Conservation (phyloP, 148 eudicot genomes). For the Drosera capensis region DNA sequence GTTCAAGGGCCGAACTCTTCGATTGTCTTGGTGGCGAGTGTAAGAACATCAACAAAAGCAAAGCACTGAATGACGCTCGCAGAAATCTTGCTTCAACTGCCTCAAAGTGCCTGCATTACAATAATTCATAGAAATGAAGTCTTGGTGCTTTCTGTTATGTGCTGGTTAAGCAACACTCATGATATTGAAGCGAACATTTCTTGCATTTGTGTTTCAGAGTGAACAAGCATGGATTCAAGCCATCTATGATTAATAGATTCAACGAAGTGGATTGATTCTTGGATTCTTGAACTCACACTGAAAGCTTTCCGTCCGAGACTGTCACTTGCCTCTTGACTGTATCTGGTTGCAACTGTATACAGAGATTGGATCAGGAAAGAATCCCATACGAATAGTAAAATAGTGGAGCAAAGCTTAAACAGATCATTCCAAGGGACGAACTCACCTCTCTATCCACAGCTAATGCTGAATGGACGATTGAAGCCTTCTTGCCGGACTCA, state of each 20-base stretch:
- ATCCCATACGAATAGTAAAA: neutral
- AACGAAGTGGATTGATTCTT: slow-evolving; percentile 8
- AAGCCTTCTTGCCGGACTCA: slow-evolving; percentile 47
- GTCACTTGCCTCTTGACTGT: slow-evolving; percentile 79
- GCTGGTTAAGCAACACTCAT: too few species aligned
- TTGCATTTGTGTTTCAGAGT: too few species aligned
- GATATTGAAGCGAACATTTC: neutral
- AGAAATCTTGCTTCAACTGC: slow-evolving; percentile 95
- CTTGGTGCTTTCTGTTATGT: too few species aligned
- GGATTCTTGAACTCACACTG: slow-evolving; percentile 63
- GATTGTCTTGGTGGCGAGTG: too few species aligned
- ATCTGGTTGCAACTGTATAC: slow-evolving; percentile 74
- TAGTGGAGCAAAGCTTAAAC: neutral
- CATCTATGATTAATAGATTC: neutral
- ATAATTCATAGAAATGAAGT: neutral
- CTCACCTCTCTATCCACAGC: slow-evolving; percentile 79
- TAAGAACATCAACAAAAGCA: too few species aligned
- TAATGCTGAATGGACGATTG: slow-evolving; percentile 54
- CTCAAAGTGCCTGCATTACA: slow-evolving; percentile 57
- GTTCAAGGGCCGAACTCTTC: too few species aligned
- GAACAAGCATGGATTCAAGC: neutral
- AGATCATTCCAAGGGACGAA: too few species aligned
- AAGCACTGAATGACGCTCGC: too few species aligned
- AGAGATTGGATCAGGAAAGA: neutral
- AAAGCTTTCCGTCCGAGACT: slow-evolving; percentile 59